Conservation (phyloP, 2,329 filamentous ascomycete genomes). For the Cadophora luteo-olivacea region DNA sequence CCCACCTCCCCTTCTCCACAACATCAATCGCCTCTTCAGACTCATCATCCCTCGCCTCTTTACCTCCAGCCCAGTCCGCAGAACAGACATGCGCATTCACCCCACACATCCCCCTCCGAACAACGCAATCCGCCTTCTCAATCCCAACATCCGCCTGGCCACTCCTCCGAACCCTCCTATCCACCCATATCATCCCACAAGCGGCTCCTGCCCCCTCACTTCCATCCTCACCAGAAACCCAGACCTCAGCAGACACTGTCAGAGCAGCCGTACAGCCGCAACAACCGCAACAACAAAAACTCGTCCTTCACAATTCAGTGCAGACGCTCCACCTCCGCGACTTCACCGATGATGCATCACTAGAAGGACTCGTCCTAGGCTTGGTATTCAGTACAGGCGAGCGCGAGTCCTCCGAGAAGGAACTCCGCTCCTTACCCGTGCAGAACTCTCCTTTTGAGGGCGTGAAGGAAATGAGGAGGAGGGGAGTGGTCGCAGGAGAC, state of each 20-base stretch:
- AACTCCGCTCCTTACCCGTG: constrained; percentile 4
- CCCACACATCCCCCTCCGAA: constrained; percentile 20
- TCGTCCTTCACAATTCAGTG: constrained; percentile 19
- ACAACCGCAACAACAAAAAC: not conserved
- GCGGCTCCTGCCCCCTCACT: not conserved
- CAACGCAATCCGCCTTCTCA: constrained; percentile 13
- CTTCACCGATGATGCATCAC: constrained; percentile 17
- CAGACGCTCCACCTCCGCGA: constrained; percentile 29
- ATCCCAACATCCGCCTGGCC: constrained; percentile 19
- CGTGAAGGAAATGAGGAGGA: not conserved
- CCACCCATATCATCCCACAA: constrained; percentile 13
- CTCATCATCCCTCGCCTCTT: not conserved
- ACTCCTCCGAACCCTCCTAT: constrained; percentile 10
- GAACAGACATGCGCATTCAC: constrained; percentile 18
- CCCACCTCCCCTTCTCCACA: constrained; percentile 12
- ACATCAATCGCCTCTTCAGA: not conserved
- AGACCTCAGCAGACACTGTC: not conserved
- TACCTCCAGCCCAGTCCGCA: not conserved
- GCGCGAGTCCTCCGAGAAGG: not conserved
- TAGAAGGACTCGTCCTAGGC: constrained; percentile 29
- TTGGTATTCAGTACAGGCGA: constrained; percentile 29
- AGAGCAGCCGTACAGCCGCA: not conserved
- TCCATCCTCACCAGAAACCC: constrained; percentile 4
- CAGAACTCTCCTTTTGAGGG: not conserved
- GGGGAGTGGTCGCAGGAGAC: not conserved